phyloP scores from a whole-genome alignment of 2,329 filamentous ascomycete genomes.

The Xylogone sp. region DNA sequence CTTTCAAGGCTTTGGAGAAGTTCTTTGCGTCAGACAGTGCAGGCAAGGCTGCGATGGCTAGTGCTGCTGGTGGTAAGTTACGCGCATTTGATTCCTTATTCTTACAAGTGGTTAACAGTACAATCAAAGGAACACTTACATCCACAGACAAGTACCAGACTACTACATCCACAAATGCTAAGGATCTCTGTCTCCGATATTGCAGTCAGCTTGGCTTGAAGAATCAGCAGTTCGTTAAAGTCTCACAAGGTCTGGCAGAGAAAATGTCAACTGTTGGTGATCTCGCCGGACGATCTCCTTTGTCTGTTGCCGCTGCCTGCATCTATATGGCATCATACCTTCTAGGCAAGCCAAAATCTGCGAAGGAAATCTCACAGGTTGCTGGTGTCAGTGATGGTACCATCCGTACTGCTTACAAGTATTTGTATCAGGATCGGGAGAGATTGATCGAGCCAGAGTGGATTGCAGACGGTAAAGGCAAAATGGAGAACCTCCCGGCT shows the following conservation, averaged over 20 bases:
- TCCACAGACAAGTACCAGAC: slow-evolving; percentile 61
- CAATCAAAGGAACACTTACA: slow-evolving; percentile 19
- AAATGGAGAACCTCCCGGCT: slow-evolving; percentile 65
- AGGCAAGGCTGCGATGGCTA: slow-evolving; percentile 46
- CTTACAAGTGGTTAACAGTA: slow-evolving; percentile 25
- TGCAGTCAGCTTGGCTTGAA: slow-evolving; percentile 77
- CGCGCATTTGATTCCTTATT: slow-evolving; percentile 15
- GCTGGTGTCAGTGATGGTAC: slow-evolving; percentile 95
- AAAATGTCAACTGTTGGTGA: slow-evolving; percentile 74
- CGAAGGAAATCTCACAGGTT: slow-evolving; percentile 82
- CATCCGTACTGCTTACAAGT: slow-evolving; percentile 92
- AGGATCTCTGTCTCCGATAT: slow-evolving; percentile 84
- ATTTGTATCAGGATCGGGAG: slow-evolving; percentile 72
- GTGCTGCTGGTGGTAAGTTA: slow-evolving; percentile 51
- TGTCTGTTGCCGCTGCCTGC: slow-evolving; percentile 90
- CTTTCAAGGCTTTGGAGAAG: slow-evolving; percentile 89
- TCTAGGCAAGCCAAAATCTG: slow-evolving; percentile 71
- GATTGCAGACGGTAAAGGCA: slow-evolving; percentile 67
- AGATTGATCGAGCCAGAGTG: slow-evolving; percentile 72
- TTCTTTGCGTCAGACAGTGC: slow-evolving; percentile 75
- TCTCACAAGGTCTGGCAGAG: slow-evolving; percentile 74
- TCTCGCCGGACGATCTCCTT: slow-evolving; percentile 81
- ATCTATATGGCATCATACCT: slow-evolving; percentile 95
- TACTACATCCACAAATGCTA: slow-evolving; percentile 73
- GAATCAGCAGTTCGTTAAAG: slow-evolving; percentile 70